These are phyloP conservation scores for Coniochaeta hoffmannii DNA, from an alignment of 2,329 filamentous ascomycete genomes.

Conservation along the genomic window DNA sequence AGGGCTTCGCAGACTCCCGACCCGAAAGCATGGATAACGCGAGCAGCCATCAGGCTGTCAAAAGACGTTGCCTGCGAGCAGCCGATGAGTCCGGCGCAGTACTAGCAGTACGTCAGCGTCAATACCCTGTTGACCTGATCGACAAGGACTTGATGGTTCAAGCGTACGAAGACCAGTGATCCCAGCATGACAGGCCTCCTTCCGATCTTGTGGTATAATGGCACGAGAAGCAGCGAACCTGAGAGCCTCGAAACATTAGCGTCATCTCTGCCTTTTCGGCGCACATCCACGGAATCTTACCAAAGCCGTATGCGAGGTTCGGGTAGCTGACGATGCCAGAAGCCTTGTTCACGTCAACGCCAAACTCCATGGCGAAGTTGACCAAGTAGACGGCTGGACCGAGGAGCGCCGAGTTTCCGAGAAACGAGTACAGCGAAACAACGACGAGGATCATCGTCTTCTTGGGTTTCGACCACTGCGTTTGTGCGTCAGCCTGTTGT, in stretches of 20 bases:
- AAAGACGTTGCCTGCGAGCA: slow-evolving; percentile 27
- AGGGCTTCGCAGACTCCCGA: slow-evolving; percentile 36
- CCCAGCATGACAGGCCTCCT: slow-evolving; percentile 34
- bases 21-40: slow-evolving; percentile 31
- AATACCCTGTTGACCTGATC: not conserved
- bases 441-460: slow-evolving; percentile 49
- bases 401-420: slow-evolving; percentile 48
- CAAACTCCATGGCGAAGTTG: slow-evolving; percentile 44
- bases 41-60: slow-evolving; percentile 28
- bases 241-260: not conserved
- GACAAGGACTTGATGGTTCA: not conserved
- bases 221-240: slow-evolving; percentile 47
- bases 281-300: slow-evolving; percentile 15
- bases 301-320: slow-evolving; percentile 53
- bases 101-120: slow-evolving; percentile 15
- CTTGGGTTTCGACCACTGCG: slow-evolving; percentile 45
- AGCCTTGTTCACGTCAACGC: slow-evolving; percentile 39
- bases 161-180: slow-evolving; percentile 26
- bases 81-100: slow-evolving; percentile 31
- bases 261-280: not conserved
- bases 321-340: slow-evolving; percentile 52
- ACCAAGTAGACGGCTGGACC: slow-evolving; percentile 52
- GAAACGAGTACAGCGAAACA: slow-evolving; percentile 48
- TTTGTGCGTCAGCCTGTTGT: not conserved
- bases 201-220: slow-evolving; percentile 45